A percentile compares a stretch with the other conserved stretches of the same genome.
These are phyloP conservation scores for Dactylis glomerata DNA, from an alignment of 176 grass and related monocot genomes.

Conservation along the genomic window DNA sequence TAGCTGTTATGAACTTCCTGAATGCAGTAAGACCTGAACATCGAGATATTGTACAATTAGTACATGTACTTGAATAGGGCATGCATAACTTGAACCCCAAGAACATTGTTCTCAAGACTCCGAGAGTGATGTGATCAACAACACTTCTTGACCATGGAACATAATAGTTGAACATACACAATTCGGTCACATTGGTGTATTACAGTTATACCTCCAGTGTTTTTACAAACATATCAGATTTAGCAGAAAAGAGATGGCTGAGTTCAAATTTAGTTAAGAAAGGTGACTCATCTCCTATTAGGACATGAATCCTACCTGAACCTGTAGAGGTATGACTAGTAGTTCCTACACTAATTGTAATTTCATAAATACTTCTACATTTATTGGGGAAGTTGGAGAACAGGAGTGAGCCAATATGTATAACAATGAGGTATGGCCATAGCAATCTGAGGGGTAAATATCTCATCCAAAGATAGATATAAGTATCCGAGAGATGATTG, in stretches of 20 bases:
- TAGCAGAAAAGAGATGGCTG: background rate
- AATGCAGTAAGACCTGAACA: background rate
- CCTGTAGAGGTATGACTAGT: background rate
- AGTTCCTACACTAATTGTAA: background rate
- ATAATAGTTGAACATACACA: background rate
- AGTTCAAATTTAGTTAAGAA: background rate
- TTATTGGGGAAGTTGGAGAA: background rate
- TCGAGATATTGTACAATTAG: background rate
- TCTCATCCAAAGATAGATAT: conserved; percentile 5
- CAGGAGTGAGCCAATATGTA: background rate
- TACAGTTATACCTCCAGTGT: background rate
- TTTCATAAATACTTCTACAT: background rate
- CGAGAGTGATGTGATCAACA: background rate
- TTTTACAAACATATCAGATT: background rate
- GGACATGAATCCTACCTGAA: background rate
- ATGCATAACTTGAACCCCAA: background rate
- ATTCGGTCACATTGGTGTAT: background rate
- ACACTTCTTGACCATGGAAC: background rate
- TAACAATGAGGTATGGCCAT: background rate
- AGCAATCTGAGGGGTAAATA: background rate
- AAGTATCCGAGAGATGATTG: background rate
- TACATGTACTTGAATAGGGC: conserved; percentile 2
- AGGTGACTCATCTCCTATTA: background rate
- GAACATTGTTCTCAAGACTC: background rate
- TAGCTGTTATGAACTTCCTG: background rate